Percentiles rank a stretch among this genome's conserved stretches.
phyloP scores from a whole-genome alignment of 2,329 filamentous ascomycete species.

The Nigrograna mackinnonii region DNA sequence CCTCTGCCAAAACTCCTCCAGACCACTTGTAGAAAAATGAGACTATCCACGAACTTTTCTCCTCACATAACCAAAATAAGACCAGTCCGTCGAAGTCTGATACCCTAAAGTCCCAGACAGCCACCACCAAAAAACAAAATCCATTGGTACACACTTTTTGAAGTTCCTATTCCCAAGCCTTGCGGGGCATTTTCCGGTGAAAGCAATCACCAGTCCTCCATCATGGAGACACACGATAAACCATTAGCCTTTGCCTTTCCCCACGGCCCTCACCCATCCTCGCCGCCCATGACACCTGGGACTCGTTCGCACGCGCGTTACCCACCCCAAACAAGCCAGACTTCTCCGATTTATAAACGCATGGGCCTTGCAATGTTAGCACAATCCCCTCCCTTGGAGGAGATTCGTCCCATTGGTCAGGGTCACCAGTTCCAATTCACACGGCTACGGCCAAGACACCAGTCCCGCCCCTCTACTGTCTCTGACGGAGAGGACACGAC shows the following conservation, averaged over 20 bases:
- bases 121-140: constrained; percentile 7
- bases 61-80: constrained; percentile 34
- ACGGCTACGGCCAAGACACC: constrained; percentile 35
- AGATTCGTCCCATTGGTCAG: constrained; percentile 39
- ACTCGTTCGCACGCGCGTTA: constrained; percentile 28
- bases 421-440: constrained; percentile 41
- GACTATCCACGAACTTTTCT: constrained; percentile 41
- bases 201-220: constrained; percentile 19
- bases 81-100: constrained; percentile 33
- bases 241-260: constrained; percentile 30
- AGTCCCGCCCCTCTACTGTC: constrained; percentile 40
- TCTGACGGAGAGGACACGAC: constrained; percentile 37
- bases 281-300: constrained; percentile 41
- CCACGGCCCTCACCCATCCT: constrained; percentile 36
- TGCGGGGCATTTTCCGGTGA: constrained; percentile 32
- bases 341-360: constrained; percentile 38
- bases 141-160: constrained; percentile 31
- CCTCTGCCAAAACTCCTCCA: constrained; percentile 30
- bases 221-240: constrained; percentile 36
- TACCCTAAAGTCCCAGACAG: constrained; percentile 29
- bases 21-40: constrained; percentile 42
- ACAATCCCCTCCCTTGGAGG: constrained; percentile 42
- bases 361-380: constrained; percentile 28
- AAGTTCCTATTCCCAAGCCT: constrained; percentile 22
- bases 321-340: constrained; percentile 31